Conservation (phyloP, 2,329 filamentous ascomycete genomes). For the Paecilomyces fulvus region DNA sequence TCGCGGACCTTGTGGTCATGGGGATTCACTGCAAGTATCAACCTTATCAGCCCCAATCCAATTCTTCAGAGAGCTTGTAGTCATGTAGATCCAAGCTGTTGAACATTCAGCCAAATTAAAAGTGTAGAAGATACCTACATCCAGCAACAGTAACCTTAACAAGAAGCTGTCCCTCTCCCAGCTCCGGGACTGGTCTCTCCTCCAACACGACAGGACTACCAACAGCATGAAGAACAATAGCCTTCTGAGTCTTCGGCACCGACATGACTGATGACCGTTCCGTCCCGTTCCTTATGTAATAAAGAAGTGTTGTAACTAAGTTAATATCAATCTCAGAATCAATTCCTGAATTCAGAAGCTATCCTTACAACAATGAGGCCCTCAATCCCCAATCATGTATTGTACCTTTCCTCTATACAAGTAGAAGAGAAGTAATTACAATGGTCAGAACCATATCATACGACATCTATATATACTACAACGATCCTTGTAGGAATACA, state of each 20-base stretch:
- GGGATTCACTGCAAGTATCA: slow-evolving; percentile 5
- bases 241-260: not conserved
- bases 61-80: not conserved
- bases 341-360: too few relatives aligned
- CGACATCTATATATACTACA: not conserved
- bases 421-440: not conserved
- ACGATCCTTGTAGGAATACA: too few relatives aligned
- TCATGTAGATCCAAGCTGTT: not conserved
- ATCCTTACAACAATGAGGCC: too few relatives aligned
- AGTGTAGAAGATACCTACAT: not conserved
- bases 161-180: slow-evolving; percentile 25
- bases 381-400: too few relatives aligned
- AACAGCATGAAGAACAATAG: not conserved
- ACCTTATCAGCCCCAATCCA: not conserved
- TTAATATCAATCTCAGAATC: too few relatives aligned
- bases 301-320: too few relatives aligned
- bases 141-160: slow-evolving; percentile 26
- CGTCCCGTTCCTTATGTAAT: not conserved
- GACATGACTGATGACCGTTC: not conserved
- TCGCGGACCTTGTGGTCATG: slow-evolving; percentile 35
- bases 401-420: too few relatives aligned
- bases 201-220: not conserved
- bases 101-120: not conserved
- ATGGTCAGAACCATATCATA: not conserved
- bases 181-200: slow-evolving; percentile 17